Evolutionary conservation across 352 stramenopile genomes (phyloP).

Genomic region (Blastocystis sp.): DNA sequence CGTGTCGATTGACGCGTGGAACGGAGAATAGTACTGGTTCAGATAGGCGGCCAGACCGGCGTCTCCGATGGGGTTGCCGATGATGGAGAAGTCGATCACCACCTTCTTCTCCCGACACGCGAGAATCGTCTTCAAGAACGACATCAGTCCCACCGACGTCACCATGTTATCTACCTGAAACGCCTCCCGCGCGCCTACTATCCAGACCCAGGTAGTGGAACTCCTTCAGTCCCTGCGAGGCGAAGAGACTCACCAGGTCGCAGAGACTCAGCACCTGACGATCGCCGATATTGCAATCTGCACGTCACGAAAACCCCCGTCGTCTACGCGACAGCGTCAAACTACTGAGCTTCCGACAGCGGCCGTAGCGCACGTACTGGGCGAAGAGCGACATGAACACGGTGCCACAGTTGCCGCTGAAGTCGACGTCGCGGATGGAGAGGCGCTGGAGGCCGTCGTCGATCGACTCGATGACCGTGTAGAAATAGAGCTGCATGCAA

Average conservation of each 20-base stretch:
- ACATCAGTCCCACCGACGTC: not conserved
- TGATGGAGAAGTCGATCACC: not conserved
- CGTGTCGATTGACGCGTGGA: not conserved
- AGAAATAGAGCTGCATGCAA: constrained; percentile 18
- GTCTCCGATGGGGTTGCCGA: constrained; percentile 14
- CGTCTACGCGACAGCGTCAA: not conserved
- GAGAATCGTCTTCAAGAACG: not conserved
- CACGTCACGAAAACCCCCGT: not conserved
- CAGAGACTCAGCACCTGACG: not conserved
- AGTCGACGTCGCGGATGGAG: not conserved
- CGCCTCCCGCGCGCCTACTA: not conserved
- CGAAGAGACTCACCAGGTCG: not conserved
- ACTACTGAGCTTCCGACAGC: not conserved
- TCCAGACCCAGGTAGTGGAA: constrained; percentile 5
- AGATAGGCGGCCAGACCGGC: not conserved
- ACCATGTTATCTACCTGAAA: not conserved
- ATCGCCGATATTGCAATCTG: constrained; percentile 8
- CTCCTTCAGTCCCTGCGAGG: not conserved
- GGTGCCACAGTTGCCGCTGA: not conserved
- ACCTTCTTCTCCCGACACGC: not conserved
- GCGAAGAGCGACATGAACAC: not conserved
- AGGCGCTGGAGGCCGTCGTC: not conserved
- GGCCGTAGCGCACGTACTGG: constrained; percentile 24
- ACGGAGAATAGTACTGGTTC: not conserved
- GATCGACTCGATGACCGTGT: not conserved